Base-by-base conservation (phyloP, 2,329 filamentous ascomycete species). In the Aspergillus pseudotamarii region DNA sequence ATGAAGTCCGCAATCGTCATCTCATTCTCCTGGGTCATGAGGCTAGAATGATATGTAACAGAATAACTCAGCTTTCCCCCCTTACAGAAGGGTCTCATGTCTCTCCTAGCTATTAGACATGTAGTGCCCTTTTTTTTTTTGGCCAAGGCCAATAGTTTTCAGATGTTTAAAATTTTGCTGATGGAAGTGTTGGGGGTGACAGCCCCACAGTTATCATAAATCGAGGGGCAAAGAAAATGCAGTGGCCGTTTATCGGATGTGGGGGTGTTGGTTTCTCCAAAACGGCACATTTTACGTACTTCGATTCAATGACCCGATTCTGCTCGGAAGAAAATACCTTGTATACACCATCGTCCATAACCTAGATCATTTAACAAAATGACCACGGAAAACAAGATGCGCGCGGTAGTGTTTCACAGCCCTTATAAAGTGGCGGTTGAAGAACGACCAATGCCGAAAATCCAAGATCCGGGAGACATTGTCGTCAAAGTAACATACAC, bases 341-440 rank as follows among this genome's bases (percentile, higher is more conserved):
- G 51, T 26, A 38, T 38, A 11, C 14, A 23, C 30, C 50, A 14
- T 54, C 26, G n/a, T 30, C 23, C 28, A 48, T 14, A 32, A 32
- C 16, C 6, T 8, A 41, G 28, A n/a, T 43, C 51, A 32, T 4
- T 16, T 2, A 28, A 10, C 45, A 36, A 32, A 61, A 79, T 79
- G 77, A 61, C 72, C 19, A 66, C 64, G 11, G 71, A 73, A 66
- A 68, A 76, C 62, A 91, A 86, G 0, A 97, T 97, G 94, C 91
- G 91, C 77, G 93, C 93, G 34, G 92, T 97, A 34, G 86, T 97
- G 60, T 96, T 97, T 80, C 89, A 94, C 66, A 92, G 90, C 2
- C 90, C 91, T 4, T 84, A 86, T 72, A 88, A 91, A 73, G 85
- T 96, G 60, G 89, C 86, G 0, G 79, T 97, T 60, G 90, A 96